Conservation (phyloP, 352 stramenopile genomes). For the Phytopythium oedochilum region DNA sequence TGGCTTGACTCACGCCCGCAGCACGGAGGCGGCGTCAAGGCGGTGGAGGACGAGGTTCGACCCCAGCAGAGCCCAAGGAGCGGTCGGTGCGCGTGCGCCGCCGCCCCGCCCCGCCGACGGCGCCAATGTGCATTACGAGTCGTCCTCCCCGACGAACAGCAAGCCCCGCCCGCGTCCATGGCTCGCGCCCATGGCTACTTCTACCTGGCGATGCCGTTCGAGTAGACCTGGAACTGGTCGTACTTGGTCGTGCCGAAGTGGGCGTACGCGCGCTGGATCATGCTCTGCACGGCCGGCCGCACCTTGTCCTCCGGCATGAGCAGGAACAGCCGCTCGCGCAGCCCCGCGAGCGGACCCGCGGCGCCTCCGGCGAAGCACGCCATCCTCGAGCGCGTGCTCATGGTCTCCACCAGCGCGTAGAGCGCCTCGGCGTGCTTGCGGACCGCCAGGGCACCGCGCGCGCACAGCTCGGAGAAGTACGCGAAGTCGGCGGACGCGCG, state of each 20-base stretch:
- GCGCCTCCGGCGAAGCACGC: conserved; percentile 55
- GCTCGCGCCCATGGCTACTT: neutral
- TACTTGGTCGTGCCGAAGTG: conserved; percentile 96
- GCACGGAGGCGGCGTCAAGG: conserved; percentile 45
- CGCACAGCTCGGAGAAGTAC: conserved; percentile 93
- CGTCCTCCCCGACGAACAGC: conserved; percentile 1
- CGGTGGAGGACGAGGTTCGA: conserved; percentile 37
- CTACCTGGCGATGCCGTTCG: conserved; percentile 89
- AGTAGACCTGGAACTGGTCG: conserved; percentile 92
- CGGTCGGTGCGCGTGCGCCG: no score
- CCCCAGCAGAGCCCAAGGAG: no score
- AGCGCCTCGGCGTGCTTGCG: conserved; percentile 92
- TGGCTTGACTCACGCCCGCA: no score
- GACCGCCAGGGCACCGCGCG: conserved; percentile 90
- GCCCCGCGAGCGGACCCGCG: conserved; percentile 26
- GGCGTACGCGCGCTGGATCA: conserved; percentile 94
- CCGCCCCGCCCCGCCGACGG: no score
- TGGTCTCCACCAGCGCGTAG: conserved; percentile 94
- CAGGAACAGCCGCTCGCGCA: conserved; percentile 69
- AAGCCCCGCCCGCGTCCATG: neutral
- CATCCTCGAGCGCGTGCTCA: conserved; percentile 83
- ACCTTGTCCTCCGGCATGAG: conserved; percentile 63
- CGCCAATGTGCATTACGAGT: conserved; percentile 15
- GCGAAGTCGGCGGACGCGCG: conserved; percentile 89
- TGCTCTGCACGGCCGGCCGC: conserved; percentile 65